Evolutionary conservation across 2,329 filamentous ascomycete genomes (phyloP), one percentile per base, ranked within the genome.

Genomic region (Colletotrichum magnum): DNA sequence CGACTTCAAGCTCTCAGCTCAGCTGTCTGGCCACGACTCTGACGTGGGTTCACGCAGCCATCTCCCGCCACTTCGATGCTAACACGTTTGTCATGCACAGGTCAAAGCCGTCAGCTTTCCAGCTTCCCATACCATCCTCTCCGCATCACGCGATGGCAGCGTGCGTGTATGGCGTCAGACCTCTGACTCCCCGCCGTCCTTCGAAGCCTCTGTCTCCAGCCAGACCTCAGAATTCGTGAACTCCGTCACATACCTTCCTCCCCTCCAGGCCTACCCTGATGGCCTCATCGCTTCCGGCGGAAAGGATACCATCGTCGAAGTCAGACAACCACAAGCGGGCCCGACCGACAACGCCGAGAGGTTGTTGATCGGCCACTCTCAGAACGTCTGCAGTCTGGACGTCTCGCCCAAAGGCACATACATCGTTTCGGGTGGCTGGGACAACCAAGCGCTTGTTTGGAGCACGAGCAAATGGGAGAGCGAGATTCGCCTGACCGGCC

Each of bases 401-500:
- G 91, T 94, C 16, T 92, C 91, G 58, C 88, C 92, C 1, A 88
- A 90, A 68, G 92, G 91, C 2, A 88, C 84, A 53, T 93, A 90
- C 78, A 86, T 98, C 48, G 91, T 98, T 54, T 98, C 95, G 73
- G 96, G 95, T 39, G 93, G 95, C 75, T 99, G 96, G 96, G 96
- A 99, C 80, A 89, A 89, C 36, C 92, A 94, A 72, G 95, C 94
- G 32, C 91, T 94, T 63, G 83, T 98, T 60, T 99, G 96, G 96
- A 88, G 87, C 71, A 84, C 96, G n/a, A 89, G 89, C 48, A 94
- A 92, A 73, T 98, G 95, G 93, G 94, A 97, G 77, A 89, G 89
- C 10, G 89, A 93, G 72, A 82, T 90, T 13, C 77, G 39, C 83
- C 85, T 99, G 18, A 83, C 89, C 53, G 94, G 94, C 5, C 94